Conservation (phyloP, 106 monocot genomes). For the Triglochin maritima region DNA sequence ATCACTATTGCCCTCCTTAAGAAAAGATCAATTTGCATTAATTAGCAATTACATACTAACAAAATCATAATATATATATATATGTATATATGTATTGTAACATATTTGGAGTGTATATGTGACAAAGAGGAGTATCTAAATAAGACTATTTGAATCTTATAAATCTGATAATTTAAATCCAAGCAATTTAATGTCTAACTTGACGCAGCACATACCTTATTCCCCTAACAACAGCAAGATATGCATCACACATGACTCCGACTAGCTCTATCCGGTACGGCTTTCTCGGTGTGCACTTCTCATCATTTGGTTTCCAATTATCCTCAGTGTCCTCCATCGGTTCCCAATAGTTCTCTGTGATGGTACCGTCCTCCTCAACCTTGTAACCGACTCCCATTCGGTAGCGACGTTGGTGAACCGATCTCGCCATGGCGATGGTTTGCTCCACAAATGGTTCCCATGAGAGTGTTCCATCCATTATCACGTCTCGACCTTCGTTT, state of each 20-base stretch:
- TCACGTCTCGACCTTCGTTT: conserved; percentile 87
- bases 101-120: not conserved
- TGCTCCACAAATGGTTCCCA: conserved; percentile 95
- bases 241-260: conserved; percentile 83
- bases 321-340: conserved; percentile 20
- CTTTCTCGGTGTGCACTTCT: conserved; percentile 20
- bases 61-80: not conserved
- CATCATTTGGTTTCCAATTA: not conserved
- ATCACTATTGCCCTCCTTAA: conserved; percentile 64
- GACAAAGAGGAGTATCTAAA: no score
- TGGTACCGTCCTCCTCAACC: conserved; percentile 36
- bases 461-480: conserved; percentile 89
- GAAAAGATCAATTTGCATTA: no score
- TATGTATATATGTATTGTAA: not conserved
- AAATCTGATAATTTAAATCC: not conserved
- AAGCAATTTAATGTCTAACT: not conserved
- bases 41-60: not conserved
- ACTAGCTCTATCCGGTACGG: conserved; percentile 94
- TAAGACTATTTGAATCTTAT: no score
- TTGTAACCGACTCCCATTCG: conserved; percentile 85
- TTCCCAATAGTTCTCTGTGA: conserved; percentile 80
- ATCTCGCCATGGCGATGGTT: conserved; percentile 71
- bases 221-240: conserved; percentile 82
- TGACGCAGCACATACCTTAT: conserved; percentile 63
- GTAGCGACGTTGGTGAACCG: conserved; percentile 60